Evolutionary conservation across 148 eudicot genomes (phyloP), one percentile per base, ranked within the genome.

Genomic region (Euryodendron excelsum): DNA sequence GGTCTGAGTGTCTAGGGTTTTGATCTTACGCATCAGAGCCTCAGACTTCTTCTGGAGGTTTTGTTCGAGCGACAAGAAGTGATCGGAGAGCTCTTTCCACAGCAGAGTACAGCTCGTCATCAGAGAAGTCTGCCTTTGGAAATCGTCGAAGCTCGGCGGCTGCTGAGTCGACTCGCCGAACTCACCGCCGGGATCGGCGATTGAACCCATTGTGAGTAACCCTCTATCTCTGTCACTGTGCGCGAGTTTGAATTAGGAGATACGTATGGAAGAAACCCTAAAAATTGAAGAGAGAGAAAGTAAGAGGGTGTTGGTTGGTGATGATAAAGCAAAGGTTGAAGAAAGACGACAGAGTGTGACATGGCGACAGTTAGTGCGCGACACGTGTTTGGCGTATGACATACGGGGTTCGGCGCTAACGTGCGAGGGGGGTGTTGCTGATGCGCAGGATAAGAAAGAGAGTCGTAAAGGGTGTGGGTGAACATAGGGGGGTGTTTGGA

Each of bases 1-100:
- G 44, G 99, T 95, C 31, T 87, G 85, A n/a, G 80, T 21, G 68
- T 96, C 92, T 8, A 96, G 84, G 47, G 87, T 70, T 18, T 81
- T 80, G 81, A 88, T 60, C 78, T 96, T 91, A 48, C 80, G 84
- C 69, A 83, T 89, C 45, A 96, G 84, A 0, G 94, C 91, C 15
- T 86, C 90, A 2, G 97, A 90, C 69, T 93, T 92, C 20, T 74
- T 78, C 33, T 81, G 79, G 39, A 96, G 87, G 71, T 86, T 88
- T 23, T 91, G 88, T 47, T 96, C 99, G 39, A 96, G 90, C 11
- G 82, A 75, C 21, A 88, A 80, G 89, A 91, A 96, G 85, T 96
- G 99, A 73, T 96, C 99, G 48, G 97, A 89, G 61, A 93, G 97
- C 78, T 93, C 98, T 71, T 96, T 96, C 99, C 99, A 96, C 6